These are phyloP conservation scores for Talaromyces adpressus DNA, from an alignment of 495 filamentous ascomycete species.

Conservation along the genomic window DNA sequence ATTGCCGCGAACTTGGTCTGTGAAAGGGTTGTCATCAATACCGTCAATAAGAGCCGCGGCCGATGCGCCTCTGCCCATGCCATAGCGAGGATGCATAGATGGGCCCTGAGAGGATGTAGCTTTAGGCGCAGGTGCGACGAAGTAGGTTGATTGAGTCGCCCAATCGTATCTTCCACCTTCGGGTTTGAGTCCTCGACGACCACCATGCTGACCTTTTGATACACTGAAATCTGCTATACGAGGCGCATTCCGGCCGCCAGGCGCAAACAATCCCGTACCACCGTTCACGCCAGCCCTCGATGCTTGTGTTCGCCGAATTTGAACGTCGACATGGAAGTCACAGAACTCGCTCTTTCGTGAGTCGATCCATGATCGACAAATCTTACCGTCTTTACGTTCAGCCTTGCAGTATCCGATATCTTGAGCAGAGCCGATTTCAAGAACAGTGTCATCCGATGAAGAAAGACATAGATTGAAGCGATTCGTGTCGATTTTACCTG, in stretches of 20 bases:
- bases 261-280: slow-evolving; percentile 38
- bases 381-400: slow-evolving; percentile 73
- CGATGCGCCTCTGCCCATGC: slow-evolving; percentile 30
- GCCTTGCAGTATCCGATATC: slow-evolving; percentile 88
- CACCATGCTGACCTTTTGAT: slow-evolving; percentile 25
- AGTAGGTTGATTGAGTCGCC: slow-evolving; percentile 50
- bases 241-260: slow-evolving; percentile 34
- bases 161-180: slow-evolving; percentile 54
- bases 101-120: slow-evolving; percentile 6
- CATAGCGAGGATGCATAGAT: slow-evolving; percentile 6
- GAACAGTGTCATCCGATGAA: slow-evolving; percentile 75
- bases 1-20: slow-evolving; percentile 39
- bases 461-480: slow-evolving; percentile 77
- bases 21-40: slow-evolving; percentile 51
- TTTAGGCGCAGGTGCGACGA: slow-evolving; percentile 40
- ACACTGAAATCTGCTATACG: slow-evolving; percentile 39
- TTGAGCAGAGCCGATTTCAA: slow-evolving; percentile 79
- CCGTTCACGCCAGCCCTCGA: slow-evolving; percentile 77
- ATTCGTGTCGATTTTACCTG: slow-evolving; percentile 63
- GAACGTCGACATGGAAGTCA: slow-evolving; percentile 82
- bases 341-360: slow-evolving; percentile 82
- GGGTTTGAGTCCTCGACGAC: slow-evolving; percentile 28
- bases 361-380: slow-evolving; percentile 82
- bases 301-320: slow-evolving; percentile 61
- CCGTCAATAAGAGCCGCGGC: slow-evolving; percentile 64